Base-by-base conservation (phyloP, 495 filamentous ascomycete genomes). In the Evansstolkia leycettana region DNA sequence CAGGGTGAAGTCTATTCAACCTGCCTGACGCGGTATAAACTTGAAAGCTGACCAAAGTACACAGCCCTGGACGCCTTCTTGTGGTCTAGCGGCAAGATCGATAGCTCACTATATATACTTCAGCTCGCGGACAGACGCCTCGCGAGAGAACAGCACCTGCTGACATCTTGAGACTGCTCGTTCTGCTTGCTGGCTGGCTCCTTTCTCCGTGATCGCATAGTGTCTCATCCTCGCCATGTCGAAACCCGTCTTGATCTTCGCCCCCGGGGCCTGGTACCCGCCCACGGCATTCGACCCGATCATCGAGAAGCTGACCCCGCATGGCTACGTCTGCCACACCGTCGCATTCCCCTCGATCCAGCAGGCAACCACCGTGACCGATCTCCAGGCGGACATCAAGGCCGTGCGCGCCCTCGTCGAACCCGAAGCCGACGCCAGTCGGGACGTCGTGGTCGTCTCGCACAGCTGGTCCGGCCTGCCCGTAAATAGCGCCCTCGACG, bases 381-480 rank as follows among this genome's bases (percentile, higher is more conserved):
- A 51, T n/a, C 42, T 62, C 1, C 35, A 51, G 23, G 45, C 44
- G 0, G 60, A 64, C 30, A 57, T 58, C n/a, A 31, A 28, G 0
- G 41, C 45, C 0, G 42, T 62, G 27, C 52, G 56, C 10, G 31
- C 41, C 2, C 32, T 53, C 0, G 49, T 60, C 17, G 45, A 51
- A 17, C 26, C 34, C 4, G 58, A 50, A 30, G 44, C 42, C 15
- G 33, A 53, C 9, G 47, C 39, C 0, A 56, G 58, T 5, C 39
- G 51, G 16, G 58, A 64, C n/a, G 49, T 65, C 9, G 34, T 64
- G 8, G 28, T 65, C 16, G 33, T 65, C 17, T 43, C 50, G 19
- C 61, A 65, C 44, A 68, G 65, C 25, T 75, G 70, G 54, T 57
- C 69, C 18, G 72, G 70, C 4, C 37, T 67, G 8, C 64, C 70